These are phyloP conservation scores for Breviolum minutum DNA, from an alignment of 73 alveolate genomes.

Conservation along the genomic window DNA sequence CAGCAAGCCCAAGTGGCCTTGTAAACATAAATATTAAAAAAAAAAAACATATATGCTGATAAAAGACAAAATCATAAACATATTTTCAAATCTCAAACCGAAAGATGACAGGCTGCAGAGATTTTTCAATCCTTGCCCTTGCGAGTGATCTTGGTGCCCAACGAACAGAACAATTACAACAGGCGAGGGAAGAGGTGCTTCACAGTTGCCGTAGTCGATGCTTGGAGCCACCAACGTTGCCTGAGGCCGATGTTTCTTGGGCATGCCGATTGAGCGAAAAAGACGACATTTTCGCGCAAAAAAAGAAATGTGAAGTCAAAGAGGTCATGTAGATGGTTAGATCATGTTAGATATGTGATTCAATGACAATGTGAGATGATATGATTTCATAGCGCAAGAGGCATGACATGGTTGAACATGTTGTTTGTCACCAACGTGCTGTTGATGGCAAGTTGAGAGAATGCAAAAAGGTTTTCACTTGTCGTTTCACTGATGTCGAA, in stretches of 20 bases:
- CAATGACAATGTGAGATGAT: too few relatives aligned
- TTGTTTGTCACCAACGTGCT: too few relatives aligned
- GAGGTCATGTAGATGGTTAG: too few relatives aligned
- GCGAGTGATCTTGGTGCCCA: slow-evolving; percentile 74
- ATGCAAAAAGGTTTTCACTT: background rate
- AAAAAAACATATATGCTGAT: background rate
- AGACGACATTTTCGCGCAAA: too few relatives aligned
- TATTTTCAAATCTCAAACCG: background rate
- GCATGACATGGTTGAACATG: too few relatives aligned
- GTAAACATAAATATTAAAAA: background rate
- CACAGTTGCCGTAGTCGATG: too few relatives aligned
- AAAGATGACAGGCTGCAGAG: slow-evolving; percentile 24
- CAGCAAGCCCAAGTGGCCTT: background rate
- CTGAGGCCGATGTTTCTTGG: slow-evolving; percentile 80
- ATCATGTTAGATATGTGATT: too few relatives aligned
- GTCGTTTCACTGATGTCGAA: background rate
- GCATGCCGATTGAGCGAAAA: slow-evolving; percentile 25
- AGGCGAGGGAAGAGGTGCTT: background rate
- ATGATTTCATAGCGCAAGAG: too few relatives aligned
- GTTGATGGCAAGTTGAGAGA: background rate
- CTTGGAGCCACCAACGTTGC: too few relatives aligned
- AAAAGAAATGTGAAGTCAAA: too few relatives aligned
- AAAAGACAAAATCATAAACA: background rate
- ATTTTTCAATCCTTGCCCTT: slow-evolving; percentile 28
- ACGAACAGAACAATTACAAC: slow-evolving; percentile 92